phyloP scores from a whole-genome alignment of 2,329 filamentous ascomycete species.

The Aspergillus tubingensis region DNA sequence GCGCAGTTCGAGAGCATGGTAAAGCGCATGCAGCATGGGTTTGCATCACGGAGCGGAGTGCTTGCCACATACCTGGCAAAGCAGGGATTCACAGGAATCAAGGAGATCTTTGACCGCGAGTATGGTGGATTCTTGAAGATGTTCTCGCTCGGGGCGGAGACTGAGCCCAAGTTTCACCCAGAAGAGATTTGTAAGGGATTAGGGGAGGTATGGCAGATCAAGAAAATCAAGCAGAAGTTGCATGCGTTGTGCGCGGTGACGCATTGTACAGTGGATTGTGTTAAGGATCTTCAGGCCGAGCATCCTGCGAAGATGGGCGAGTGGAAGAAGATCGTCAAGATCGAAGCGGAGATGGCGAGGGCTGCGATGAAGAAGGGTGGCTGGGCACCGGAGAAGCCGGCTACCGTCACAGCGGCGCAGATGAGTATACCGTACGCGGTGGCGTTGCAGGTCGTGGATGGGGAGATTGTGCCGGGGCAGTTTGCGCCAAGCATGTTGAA shows the following conservation, averaged over 20 bases:
- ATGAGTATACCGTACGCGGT: slow-evolving; percentile 1
- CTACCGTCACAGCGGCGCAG: slow-evolving; percentile 1
- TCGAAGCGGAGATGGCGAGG: background rate
- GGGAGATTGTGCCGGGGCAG: background rate
- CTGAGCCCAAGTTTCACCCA: slow-evolving; percentile 27
- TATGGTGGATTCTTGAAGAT: slow-evolving; percentile 47
- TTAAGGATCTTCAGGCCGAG: background rate
- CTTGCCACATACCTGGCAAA: slow-evolving; percentile 42
- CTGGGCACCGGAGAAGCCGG: background rate
- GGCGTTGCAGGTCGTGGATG: slow-evolving; percentile 3
- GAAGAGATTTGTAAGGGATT: slow-evolving; percentile 36
- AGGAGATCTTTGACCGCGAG: slow-evolving; percentile 43
- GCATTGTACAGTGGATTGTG: slow-evolving; percentile 1
- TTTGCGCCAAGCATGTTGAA: background rate
- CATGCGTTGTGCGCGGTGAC: slow-evolving; percentile 2
- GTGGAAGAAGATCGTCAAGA: background rate
- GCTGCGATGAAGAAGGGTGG: slow-evolving; percentile 7
- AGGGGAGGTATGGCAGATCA: slow-evolving; percentile 40
- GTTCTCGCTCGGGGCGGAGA: slow-evolving; percentile 36
- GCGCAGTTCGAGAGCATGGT: slow-evolving; percentile 47
- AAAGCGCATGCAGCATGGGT: slow-evolving; percentile 51
- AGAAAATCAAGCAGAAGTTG: slow-evolving; percentile 39
- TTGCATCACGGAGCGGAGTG: slow-evolving; percentile 48
- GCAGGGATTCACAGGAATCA: slow-evolving; percentile 46
- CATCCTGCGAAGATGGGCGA: background rate